Base-by-base conservation (phyloP, 441 rosid species). In the Raphanus hybrid region DNA sequence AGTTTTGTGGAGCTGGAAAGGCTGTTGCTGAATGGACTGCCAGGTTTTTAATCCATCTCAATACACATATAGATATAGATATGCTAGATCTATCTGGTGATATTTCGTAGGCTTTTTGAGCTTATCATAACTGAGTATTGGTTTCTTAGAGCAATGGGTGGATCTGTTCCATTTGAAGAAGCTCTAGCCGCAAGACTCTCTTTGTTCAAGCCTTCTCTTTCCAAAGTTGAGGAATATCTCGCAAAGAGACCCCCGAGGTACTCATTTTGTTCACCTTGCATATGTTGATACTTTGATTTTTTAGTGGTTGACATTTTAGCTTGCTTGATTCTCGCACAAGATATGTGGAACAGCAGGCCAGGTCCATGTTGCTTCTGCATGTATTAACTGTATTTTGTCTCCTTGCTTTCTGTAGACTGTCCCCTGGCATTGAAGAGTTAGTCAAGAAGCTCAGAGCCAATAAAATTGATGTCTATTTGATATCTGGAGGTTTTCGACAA, bases 21-120 rank as follows among this genome's bases (percentile, higher is more conserved):
- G 98, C 97, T 73, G 99, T 96, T 73, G 97, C 97, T 5, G 99
- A 96, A 82, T 96, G 97, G 98, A 96, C 99, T 73, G 98, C 92
- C 57, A 96, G 97, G 99, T 96, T 83, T 70, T 64, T 78, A 76
- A 35, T 57, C 69, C 63, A 70, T 78, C 67, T 63, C 59, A 26
- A 4, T 10, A 3, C 58, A 7, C 4, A 5, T 0, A 7, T 52
- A 29, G 50, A 48, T 39, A 52, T 62, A 57, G 29, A 29, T 20
- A 20, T 20, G 23, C 18, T 75, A 78, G 57, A 65, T 14, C 70
- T 71, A 67, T 70, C 41, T 71, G 45, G 37, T 67, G 52, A 29
- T 54, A 54, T 67, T 75, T 5, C 77, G 7, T 26, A 10, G 48
- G 34, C 3, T 20, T 20, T 20, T 5, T 52, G 39, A 68, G 43